Evolutionary conservation across 1,139 yeast species (phyloP), one percentile per base, ranked within the genome.

Genomic region (Pichia terricola): DNA sequence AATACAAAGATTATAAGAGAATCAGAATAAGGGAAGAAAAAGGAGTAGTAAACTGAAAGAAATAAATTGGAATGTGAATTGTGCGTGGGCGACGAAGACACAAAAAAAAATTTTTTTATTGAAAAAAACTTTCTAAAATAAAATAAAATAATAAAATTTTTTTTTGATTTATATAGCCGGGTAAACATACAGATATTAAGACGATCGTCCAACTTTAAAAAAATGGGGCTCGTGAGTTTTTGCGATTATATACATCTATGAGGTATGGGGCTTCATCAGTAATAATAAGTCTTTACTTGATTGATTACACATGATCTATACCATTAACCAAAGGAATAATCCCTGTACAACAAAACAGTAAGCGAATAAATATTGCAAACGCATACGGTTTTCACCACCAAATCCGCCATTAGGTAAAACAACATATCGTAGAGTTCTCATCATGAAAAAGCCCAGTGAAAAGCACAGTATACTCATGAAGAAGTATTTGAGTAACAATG

Each of bases 311-410:
- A 30, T 30, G 33, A 11, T 34, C 25, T 34, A 34, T n/a, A 34
- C 35, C 59, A 61, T 57, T 26, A 57, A 37, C 64, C 64, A 61
- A n/a, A 59, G 51, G 47, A 61, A 61, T 39, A 68, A 50, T 2
- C 84, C 75, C 66, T 91, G 98, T 56, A 88, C 71, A 30, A 86
- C 72, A 57, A 88, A 88, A 9, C 95, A 80, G 65, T 91, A 91
- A 39, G 84, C 70, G 59, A 91, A 88, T 55, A 91, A 69, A 61
- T 87, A 89, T 59, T 96, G 78, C 44, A 87, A 77, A 61, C 87
- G 82, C 53, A 94, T 74, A 55, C 85, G 66, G 47, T 72, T 71
- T 43, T 68, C 65, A 9, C 59, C 47, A 28, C 54, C 59, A 52
- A 68, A 63, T 45, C 84, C 61, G 46, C 84, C 61, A 62, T 79